phyloP scores from a whole-genome alignment of 352 stramenopile species.

The Phytopythium chamaehyphon region DNA sequence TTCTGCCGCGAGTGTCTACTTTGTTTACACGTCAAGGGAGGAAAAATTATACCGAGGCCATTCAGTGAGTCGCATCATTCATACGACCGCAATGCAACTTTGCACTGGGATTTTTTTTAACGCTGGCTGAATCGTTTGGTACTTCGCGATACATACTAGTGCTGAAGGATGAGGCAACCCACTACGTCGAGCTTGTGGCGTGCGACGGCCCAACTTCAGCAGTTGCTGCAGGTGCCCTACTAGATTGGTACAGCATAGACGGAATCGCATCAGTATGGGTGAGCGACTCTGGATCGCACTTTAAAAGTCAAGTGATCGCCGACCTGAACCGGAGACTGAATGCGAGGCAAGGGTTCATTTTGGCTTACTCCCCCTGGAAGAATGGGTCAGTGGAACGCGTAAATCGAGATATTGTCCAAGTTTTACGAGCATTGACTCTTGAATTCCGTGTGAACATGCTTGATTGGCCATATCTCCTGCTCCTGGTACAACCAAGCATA shows the following conservation, averaged over 20 bases:
- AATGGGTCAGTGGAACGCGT: conserved; percentile 14
- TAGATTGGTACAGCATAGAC: conserved; percentile 20
- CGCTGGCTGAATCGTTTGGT: no score
- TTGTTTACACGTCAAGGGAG: no score
- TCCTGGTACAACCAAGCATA: no score
- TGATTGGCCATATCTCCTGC: no score
- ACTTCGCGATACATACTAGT: conserved; percentile 18
- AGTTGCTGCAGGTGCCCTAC: conserved; percentile 13
- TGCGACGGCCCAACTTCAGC: conserved; percentile 14
- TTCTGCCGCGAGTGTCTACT: no score
- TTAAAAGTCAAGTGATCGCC: conserved; percentile 22
- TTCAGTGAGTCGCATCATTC: no score
- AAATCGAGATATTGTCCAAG: conserved; percentile 22
- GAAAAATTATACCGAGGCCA: no score
- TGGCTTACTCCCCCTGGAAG: conserved; percentile 22
- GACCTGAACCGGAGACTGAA: conserved; percentile 13
- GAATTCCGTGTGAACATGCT: no score
- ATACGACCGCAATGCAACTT: no score
- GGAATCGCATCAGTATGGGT: conserved; percentile 17
- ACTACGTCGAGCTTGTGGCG: conserved; percentile 22
- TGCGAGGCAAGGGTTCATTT: conserved; percentile 19
- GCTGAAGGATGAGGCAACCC: conserved; percentile 22
- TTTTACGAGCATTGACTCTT: no score
- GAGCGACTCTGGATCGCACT: conserved; percentile 22
- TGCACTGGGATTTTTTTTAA: no score